These are phyloP conservation scores for Penicillium crustosum DNA, from an alignment of 2,329 filamentous ascomycete species.

Conservation along the genomic window DNA sequence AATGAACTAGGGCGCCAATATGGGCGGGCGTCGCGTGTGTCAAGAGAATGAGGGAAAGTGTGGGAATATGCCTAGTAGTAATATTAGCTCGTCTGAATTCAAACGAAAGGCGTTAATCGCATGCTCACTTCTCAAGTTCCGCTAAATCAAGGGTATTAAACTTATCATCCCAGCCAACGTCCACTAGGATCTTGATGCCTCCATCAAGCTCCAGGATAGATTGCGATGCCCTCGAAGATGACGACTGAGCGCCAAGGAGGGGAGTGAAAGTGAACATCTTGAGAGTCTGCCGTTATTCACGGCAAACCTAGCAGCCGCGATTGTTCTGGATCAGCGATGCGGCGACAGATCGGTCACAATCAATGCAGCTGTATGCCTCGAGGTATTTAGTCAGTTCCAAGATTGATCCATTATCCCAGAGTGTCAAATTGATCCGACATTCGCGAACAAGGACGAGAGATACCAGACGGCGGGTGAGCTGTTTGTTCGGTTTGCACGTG, in stretches of 20 bases:
- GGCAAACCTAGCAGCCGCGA: constrained; percentile 11
- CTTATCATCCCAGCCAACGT: constrained; percentile 92
- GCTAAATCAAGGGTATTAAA: constrained; percentile 81
- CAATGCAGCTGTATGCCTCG: constrained; percentile 5
- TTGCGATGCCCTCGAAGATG: constrained; percentile 78
- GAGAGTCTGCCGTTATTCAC: constrained; percentile 14
- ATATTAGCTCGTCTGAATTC: constrained; percentile 13
- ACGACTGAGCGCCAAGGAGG: constrained; percentile 82
- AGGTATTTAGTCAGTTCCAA: neutral
- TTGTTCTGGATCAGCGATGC: constrained; percentile 1
- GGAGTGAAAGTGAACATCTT: constrained; percentile 95
- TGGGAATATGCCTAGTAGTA: constrained; percentile 72
- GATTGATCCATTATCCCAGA: neutral
- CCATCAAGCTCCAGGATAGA: constrained; percentile 97
- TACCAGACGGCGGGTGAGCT: neutral
- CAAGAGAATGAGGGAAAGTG: constrained; percentile 87
- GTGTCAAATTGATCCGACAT: constrained; percentile 1
- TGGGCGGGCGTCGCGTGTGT: constrained; percentile 92
- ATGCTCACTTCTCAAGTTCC: constrained; percentile 79
- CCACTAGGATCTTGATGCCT: constrained; percentile 90
- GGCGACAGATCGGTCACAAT: neutral
- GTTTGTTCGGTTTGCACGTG: constrained; percentile 2
- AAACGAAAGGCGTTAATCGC: constrained; percentile 11
- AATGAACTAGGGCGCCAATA: constrained; percentile 90
- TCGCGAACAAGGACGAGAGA: neutral